phyloP scores from a whole-genome alignment of 2,329 filamentous ascomycete genomes.

The Pseudogymnoascus sp. region DNA sequence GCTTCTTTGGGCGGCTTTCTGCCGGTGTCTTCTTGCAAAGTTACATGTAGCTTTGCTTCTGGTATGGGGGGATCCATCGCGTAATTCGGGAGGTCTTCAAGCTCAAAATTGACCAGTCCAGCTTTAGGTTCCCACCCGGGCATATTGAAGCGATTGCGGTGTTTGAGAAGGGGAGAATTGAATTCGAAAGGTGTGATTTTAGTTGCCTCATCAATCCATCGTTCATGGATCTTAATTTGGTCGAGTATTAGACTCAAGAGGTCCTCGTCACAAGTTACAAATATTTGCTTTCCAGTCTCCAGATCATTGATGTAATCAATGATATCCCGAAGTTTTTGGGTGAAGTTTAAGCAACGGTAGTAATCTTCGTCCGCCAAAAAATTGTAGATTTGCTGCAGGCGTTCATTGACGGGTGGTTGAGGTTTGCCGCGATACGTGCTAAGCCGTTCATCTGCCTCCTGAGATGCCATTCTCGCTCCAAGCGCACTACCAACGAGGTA shows the following conservation, averaged over 20 bases:
- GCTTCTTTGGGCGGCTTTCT: neutral
- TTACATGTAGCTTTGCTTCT: neutral
- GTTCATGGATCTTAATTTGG: neutral
- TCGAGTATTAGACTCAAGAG: neutral
- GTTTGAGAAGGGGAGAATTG: neutral
- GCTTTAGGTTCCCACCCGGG: neutral
- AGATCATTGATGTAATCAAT: constrained; percentile 21
- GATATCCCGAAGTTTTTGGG: constrained; percentile 28
- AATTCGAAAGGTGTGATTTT: neutral
- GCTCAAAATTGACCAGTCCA: neutral
- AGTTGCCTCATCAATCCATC: neutral
- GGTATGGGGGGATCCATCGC: neutral
- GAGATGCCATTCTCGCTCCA: neutral
- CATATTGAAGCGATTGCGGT: neutral
- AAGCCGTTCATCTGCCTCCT: neutral
- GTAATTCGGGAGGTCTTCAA: neutral
- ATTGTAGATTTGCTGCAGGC: constrained; percentile 31
- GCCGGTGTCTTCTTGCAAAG: neutral
- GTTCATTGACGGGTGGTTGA: constrained; percentile 29
- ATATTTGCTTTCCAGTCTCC: constrained; percentile 11
- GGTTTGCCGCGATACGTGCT: constrained; percentile 18
- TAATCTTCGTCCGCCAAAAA: constrained; percentile 45
- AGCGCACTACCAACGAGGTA: neutral
- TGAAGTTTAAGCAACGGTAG: constrained; percentile 36
- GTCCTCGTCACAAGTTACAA: neutral